phyloP scores from a whole-genome alignment of 176 grass and related monocot species.

The maize (Zea mays) region Zm-B73-REFERENCE-NAM-5.0 NC_050100.1:13128501-13129000 shows the following conservation, averaged over 20 bases:
- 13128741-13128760: conserved; percentile 45
- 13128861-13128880: background rate
- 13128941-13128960: background rate
- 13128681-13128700: conserved; percentile 79
- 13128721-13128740: conserved; percentile 65
- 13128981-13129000: conserved; percentile 48
- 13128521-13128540: conserved; percentile 85
- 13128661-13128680: conserved; percentile 80
- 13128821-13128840: conserved; percentile 50
- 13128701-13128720: conserved; percentile 82
- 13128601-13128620: conserved; percentile 78
- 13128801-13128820: conserved; percentile 11
- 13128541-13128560: conserved; percentile 82
- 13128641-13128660: conserved; percentile 84
- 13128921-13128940: conserved; percentile 19
- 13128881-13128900: conserved; percentile 34
- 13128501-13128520: conserved; percentile 75
- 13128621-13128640: conserved; percentile 78
- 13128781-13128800: conserved; percentile 14
- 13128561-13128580: conserved; percentile 81
- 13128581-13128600: conserved; percentile 73
- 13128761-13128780: conserved; percentile 41
- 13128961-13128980: no score
- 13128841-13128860: conserved; percentile 46
- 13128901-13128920: background rate